phyloP scores from a whole-genome alignment of 176 grass and related monocot species.

The Tuctoria greenei region DNA sequence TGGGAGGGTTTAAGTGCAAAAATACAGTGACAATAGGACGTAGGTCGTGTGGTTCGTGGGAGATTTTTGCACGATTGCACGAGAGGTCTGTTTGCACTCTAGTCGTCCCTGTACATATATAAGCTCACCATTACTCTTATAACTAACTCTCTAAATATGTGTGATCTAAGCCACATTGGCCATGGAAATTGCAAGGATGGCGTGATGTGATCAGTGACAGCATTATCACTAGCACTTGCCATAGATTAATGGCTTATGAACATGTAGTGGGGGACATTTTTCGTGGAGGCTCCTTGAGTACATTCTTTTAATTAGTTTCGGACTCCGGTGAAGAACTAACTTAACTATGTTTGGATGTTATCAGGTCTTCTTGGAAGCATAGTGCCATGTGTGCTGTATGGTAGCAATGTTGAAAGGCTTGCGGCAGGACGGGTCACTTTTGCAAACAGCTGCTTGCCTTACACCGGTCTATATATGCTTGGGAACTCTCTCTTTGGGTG shows the following conservation, averaged over 20 bases:
- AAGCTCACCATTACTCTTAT: neutral
- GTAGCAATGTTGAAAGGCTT: slow-evolving; percentile 84
- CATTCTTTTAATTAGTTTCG: neutral
- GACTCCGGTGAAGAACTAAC: slow-evolving; percentile 8
- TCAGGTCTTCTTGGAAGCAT: slow-evolving; percentile 80
- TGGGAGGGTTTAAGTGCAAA: no score
- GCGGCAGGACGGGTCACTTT: slow-evolving; percentile 57
- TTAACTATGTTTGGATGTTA: slow-evolving; percentile 24
- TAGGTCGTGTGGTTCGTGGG: no score
- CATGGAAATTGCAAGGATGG: neutral
- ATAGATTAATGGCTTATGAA: neutral
- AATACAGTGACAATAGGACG: no score
- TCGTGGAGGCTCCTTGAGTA: neutral
- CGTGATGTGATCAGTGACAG: neutral
- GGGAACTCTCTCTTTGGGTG: slow-evolving; percentile 88
- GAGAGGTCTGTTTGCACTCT: no score
- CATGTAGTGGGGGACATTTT: neutral
- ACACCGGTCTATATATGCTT: slow-evolving; percentile 75
- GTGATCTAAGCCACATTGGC: neutral
- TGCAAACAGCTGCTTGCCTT: slow-evolving; percentile 79
- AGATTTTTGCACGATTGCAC: no score
- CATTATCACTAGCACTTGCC: neutral
- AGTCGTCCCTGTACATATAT: no score
- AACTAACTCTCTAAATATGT: neutral
- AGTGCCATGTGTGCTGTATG: slow-evolving; percentile 82